A percentile compares a stretch with the other conserved stretches of the same genome.
Evolutionary conservation across 169 alveolate species (phyloP).

Genomic region (Cryptosporidium viatorum): DNA sequence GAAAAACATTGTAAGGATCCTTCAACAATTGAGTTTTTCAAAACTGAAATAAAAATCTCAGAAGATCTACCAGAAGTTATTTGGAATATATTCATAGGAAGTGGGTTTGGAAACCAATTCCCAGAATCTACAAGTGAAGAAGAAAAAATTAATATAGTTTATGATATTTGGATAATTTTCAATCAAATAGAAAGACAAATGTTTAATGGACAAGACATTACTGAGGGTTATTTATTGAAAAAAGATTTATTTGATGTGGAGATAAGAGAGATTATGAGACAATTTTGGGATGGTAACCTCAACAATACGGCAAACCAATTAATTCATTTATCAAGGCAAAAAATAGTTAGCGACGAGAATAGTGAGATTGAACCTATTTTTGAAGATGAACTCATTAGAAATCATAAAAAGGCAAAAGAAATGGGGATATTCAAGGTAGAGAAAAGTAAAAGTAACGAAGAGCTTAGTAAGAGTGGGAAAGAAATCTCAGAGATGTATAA

Average conservation of each 20-base stretch:
- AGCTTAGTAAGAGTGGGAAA: background rate
- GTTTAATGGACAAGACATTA: background rate
- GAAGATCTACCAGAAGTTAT: background rate
- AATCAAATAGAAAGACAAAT: slow-evolving; percentile 17
- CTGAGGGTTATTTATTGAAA: background rate
- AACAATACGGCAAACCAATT: slow-evolving; percentile 18
- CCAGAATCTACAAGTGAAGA: background rate
- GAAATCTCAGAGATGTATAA: background rate
- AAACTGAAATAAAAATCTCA: background rate
- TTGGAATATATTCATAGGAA: slow-evolving; percentile 31
- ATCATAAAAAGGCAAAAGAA: slow-evolving; percentile 1
- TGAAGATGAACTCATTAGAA: slow-evolving; percentile 40
- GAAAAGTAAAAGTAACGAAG: background rate
- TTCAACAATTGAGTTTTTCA: background rate
- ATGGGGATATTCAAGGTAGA: slow-evolving; percentile 30
- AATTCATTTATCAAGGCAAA: slow-evolving; percentile 3
- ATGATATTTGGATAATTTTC: slow-evolving; percentile 26
- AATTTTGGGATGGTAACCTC: slow-evolving; percentile 1
- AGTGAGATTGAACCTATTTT: slow-evolving; percentile 2
- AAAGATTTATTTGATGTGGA: slow-evolving; percentile 33
- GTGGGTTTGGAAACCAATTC: slow-evolving; percentile 14
- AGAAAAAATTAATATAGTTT: slow-evolving; percentile 31
- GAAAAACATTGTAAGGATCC: background rate
- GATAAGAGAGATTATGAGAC: slow-evolving; percentile 36
- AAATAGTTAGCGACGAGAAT: background rate